Evolutionary conservation across 2,329 filamentous ascomycete species (phyloP).

Genomic region (Harringtonia aguacate): DNA sequence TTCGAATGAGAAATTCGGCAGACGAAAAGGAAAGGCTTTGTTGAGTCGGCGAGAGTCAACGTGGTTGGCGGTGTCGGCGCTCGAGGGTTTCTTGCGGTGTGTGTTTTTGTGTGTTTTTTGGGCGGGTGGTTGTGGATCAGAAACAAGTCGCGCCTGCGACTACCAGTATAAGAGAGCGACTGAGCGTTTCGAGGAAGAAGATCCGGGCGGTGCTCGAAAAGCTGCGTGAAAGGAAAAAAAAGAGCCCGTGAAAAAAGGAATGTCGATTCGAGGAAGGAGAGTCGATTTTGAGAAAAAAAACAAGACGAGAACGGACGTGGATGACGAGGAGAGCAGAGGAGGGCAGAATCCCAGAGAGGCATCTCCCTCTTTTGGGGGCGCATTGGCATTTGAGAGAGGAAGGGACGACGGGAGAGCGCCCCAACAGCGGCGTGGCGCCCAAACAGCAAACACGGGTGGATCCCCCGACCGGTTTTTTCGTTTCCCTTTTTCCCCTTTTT

Average conservation of each 20-base stretch:
- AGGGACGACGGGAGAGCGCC: too few relatives aligned
- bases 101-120: background rate
- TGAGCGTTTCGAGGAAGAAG: background rate
- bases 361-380: too few relatives aligned
- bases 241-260: background rate
- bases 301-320: background rate
- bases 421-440: too few relatives aligned
- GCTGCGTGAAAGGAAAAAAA: too few relatives aligned
- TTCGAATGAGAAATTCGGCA: too few relatives aligned
- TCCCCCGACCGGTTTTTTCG: background rate
- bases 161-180: background rate
- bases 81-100: too few relatives aligned
- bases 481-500: background rate
- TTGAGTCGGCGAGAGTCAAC: too few relatives aligned
- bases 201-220: too few relatives aligned
- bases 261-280: background rate
- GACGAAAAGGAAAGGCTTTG: too few relatives aligned
- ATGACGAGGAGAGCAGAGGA: background rate
- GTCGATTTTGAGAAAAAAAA: background rate
- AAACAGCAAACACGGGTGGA: background rate
- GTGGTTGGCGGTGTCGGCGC: too few relatives aligned
- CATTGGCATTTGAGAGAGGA: too few relatives aligned
- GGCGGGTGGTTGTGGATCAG: background rate
- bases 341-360: background rate
- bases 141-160: constrained; percentile 3